Evolutionary conservation across 2,329 filamentous ascomycete species (phyloP).

Genomic region (Orbilia quercus): DNA sequence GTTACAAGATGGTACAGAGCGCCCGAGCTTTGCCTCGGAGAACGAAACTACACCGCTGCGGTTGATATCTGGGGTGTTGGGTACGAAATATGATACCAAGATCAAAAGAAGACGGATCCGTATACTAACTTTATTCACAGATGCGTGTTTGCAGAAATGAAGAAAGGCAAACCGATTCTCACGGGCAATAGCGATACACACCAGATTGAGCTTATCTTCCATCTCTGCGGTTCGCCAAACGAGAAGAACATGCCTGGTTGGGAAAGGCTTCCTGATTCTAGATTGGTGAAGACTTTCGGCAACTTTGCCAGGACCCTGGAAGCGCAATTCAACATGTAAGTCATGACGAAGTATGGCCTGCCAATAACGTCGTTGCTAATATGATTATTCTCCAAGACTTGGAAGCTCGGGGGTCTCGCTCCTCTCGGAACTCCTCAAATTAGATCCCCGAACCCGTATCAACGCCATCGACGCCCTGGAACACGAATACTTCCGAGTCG

Average conservation of each 20-base stretch:
- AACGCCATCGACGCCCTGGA: conserved; percentile 94
- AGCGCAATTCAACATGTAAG: conserved; percentile 78
- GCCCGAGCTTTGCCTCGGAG: conserved; percentile 86
- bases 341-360: conserved; percentile 5
- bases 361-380: conserved; percentile 16
- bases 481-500: conserved; percentile 87
- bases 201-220: conserved; percentile 93
- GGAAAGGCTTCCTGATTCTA: conserved; percentile 82
- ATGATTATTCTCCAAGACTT: conserved; percentile 61
- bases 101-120: not conserved
- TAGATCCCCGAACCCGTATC: conserved; percentile 88
- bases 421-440: conserved; percentile 81
- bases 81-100: conserved; percentile 67
- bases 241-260: conserved; percentile 94
- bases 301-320: conserved; percentile 74
- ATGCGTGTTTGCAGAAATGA: conserved; percentile 99
- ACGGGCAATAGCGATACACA: conserved; percentile 88
- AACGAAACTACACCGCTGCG: conserved; percentile 92
- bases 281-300: conserved; percentile 74
- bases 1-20: conserved; percentile 98
- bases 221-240: conserved; percentile 87
- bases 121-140: conserved; percentile 64
- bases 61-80: conserved; percentile 99
- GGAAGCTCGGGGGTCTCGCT: conserved; percentile 79
- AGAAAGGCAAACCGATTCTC: conserved; percentile 90